Evolutionary conservation across 768 basidiomycete species (phyloP), one percentile per base, ranked within the genome.

Genomic region (Boletus patriciae): DNA sequence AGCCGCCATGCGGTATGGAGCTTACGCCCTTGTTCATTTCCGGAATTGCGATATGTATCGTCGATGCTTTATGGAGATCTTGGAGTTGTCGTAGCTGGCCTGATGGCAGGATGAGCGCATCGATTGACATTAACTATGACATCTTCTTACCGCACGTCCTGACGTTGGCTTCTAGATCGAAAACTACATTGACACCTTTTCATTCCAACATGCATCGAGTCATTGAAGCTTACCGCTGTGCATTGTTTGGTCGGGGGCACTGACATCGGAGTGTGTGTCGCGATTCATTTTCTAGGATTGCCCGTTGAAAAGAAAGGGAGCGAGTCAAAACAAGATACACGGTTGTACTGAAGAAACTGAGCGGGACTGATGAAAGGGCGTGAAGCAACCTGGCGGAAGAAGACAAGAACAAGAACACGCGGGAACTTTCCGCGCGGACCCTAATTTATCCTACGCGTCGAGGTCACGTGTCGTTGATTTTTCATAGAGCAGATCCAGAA

Each of bases 191-290:
- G 15, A 21, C 36, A 25, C 12, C 18, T 27, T 31, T n/a, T 51
- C 49, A 37, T 54, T 41, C 21, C 18, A 36, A 19, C 21, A 51
- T 46, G 37, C 37, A 23, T 6, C 16, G 42, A 38, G 41, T 42
- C n/a, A 43, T 19, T n/a, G 37, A 43, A 42, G 59, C 75, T 52
- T 47, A 77, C 77, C 72, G 50, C 52, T 49, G 46, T 67, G 61
- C 25, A 67, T 58, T 33, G 68, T 57, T 53, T 68, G 83, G 52
- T 81, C 80, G 44, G 51, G 38, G 36, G 83, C 75, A n/a, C n/a
- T n/a, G n/a, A n/a, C n/a, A 40, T 85, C 76, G 27, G 81, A 15
- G 56, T 49, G 60, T 73, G 72, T 64, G 40, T 70, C 70, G 64
- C 70, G 63, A 49, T 63, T 60, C 73, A 73, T 73, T 48, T 21